Evolutionary conservation across 176 grass and related monocot genomes (phyloP), one percentile per base, ranked within the genome.

Genomic region (Avena sativa): DNA sequence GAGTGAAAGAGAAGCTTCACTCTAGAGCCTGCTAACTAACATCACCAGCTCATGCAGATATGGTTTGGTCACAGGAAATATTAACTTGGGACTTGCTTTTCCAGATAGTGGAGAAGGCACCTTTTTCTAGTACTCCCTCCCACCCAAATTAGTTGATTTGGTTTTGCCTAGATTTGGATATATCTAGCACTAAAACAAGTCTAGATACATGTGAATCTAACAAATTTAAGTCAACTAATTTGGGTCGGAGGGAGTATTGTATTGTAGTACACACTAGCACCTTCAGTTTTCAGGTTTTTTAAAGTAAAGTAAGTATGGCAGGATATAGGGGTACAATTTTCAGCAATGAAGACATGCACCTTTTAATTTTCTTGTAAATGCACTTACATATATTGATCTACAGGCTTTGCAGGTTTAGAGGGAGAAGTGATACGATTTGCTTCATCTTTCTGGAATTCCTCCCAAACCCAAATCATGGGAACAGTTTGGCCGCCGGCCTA

Each of bases 371-470:
- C 55, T 79, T 8, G 51, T 78, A 48, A 48, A 48, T 48, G 46
- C 46, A 11, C 40, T 16, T 3, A 65, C 23, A 32, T 66, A 66
- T 72, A 40, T 34, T 58, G 1, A 19, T 19, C 17, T 62, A 12
- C 44, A 61, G 23, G 47, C 48, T 67, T 67, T 85, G 40, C 48
- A 15, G 12, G 57, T 81, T 84, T 14, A 28, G 6, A 59, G 17
- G 20, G 21, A 44, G 25, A 69, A 61, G 52, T 20, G 68, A 63
- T 59, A 17, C 9, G 28, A 13, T 76, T 61, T 77, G 30, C 40
- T 56, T 59, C 28, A 75, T 77, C 40, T 86, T 69, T 79, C 32
- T 86, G 62, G 19, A 86, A 79, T 44, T 69, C 82, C 51, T 5
- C 44, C 30, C 51, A 76, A 91, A 78, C 53, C 52, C 61, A 81